Evolutionary conservation across 2,329 filamentous ascomycete species (phyloP).

Genomic region (Xylaria sp.): DNA sequence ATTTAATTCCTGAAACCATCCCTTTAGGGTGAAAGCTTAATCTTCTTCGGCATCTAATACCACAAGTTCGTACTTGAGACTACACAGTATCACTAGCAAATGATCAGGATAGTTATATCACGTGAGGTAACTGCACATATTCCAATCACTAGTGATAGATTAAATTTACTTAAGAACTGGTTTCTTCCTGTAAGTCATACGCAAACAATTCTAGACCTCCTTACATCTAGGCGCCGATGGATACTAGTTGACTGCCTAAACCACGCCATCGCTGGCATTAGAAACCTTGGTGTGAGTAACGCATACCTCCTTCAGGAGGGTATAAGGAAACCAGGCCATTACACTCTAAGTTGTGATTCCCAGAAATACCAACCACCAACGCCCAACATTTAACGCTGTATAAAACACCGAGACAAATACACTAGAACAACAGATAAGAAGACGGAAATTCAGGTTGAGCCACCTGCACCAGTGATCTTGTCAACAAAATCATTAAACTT

Average conservation of each 20-base stretch:
- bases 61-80: not conserved
- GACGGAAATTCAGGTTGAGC: slow-evolving; percentile 15
- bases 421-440: slow-evolving; percentile 14
- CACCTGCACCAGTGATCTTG: slow-evolving; percentile 32
- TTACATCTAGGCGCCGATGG: not conserved
- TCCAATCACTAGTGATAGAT: not conserved
- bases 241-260: not conserved
- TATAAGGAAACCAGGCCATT: not conserved
- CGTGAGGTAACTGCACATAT: not conserved
- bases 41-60: not conserved
- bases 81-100: not conserved
- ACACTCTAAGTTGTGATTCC: slow-evolving; percentile 5
- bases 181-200: not conserved
- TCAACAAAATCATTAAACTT: slow-evolving; percentile 43
- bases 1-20: too few species aligned
- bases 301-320: too few species aligned
- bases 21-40: not conserved
- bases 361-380: slow-evolving; percentile 13
- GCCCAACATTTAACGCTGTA: slow-evolving; percentile 11
- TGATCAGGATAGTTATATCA: not conserved
- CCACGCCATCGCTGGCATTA: not conserved
- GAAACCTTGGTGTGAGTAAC: not conserved
- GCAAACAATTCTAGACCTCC: not conserved
- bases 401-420: slow-evolving; percentile 1
- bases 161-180: not conserved